These are phyloP conservation scores for Lentithecium fluviatile DNA, from an alignment of 495 filamentous ascomycete genomes.

Conservation along the genomic window DNA sequence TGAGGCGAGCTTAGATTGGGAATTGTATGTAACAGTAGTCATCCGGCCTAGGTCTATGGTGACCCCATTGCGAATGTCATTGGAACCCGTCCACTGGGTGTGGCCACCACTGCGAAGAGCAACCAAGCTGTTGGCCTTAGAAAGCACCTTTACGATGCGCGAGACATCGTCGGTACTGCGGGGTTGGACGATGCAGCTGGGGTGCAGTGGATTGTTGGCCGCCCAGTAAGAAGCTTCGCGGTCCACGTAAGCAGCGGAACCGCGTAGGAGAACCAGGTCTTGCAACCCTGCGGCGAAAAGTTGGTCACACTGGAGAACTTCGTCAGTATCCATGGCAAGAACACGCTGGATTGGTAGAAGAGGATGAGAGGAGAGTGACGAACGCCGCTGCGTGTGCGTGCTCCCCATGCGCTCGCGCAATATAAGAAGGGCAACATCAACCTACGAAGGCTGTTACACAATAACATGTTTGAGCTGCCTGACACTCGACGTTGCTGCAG, in stretches of 20 bases:
- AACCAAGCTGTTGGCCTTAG: slow-evolving; percentile 24
- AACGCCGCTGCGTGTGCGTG: not conserved
- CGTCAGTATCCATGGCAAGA: slow-evolving; percentile 8
- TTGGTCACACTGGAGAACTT: not conserved
- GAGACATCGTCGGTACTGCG: slow-evolving; percentile 10
- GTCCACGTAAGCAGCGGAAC: slow-evolving; percentile 4
- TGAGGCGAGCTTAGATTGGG: slow-evolving; percentile 40
- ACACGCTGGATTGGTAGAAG: not conserved
- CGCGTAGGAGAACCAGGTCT: not conserved
- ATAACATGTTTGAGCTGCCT: too few species aligned
- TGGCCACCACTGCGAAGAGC: slow-evolving; percentile 54
- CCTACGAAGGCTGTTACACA: too few species aligned
- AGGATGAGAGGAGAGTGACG: slow-evolving; percentile 3
- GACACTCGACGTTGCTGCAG: too few species aligned
- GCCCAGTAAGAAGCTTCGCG: slow-evolving; percentile 16
- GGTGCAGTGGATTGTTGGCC: slow-evolving; percentile 4
- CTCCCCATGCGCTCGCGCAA: not conserved
- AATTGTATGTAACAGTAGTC: slow-evolving; percentile 46
- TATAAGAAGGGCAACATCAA: not conserved
- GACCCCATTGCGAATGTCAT: slow-evolving; percentile 47
- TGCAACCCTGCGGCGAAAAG: slow-evolving; percentile 7
- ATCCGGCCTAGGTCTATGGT: slow-evolving; percentile 54
- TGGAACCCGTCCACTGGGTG: slow-evolving; percentile 43
- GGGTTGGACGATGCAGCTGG: slow-evolving; percentile 15
- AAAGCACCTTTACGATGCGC: slow-evolving; percentile 7